phyloP scores from a whole-genome alignment of 345 rosid genomes.

The Physaria fendleri region DNA sequence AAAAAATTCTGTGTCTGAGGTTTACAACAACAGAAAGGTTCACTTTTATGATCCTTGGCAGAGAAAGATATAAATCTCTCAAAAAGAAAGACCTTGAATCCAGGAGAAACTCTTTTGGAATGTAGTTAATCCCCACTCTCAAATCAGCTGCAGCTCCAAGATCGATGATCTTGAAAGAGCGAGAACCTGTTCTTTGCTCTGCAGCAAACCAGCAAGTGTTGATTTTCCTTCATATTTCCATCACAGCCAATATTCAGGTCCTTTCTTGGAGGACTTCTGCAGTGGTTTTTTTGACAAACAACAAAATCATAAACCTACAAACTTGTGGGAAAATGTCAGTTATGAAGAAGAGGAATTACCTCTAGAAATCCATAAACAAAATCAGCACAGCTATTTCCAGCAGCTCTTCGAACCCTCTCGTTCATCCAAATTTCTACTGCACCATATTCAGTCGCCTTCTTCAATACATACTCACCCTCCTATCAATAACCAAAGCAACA shows the following conservation, averaged over 20 bases:
- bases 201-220: constrained; percentile 74
- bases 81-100: constrained; percentile 63
- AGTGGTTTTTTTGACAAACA: constrained; percentile 19
- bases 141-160: constrained; percentile 98
- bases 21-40: neutral
- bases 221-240: constrained; percentile 87
- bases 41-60: constrained; percentile 4
- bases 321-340: neutral
- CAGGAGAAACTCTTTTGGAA: constrained; percentile 91
- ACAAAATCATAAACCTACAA: neutral
- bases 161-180: constrained; percentile 89
- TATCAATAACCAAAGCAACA: constrained; percentile 26
- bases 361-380: constrained; percentile 86
- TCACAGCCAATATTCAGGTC: constrained; percentile 78
- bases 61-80: neutral
- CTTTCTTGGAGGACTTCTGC: constrained; percentile 78
- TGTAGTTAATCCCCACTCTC: constrained; percentile 92
- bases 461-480: constrained; percentile 80
- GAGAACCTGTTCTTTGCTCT: constrained; percentile 86
- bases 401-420: constrained; percentile 93
- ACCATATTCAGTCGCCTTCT: constrained; percentile 94
- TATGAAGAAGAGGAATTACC: constrained; percentile 34
- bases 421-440: constrained; percentile 99
- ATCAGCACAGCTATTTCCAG: constrained; percentile 91
- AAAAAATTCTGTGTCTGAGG: neutral